Base-by-base conservation (phyloP, 108 stramenopile species). In the Nitzschia palea region DNA sequence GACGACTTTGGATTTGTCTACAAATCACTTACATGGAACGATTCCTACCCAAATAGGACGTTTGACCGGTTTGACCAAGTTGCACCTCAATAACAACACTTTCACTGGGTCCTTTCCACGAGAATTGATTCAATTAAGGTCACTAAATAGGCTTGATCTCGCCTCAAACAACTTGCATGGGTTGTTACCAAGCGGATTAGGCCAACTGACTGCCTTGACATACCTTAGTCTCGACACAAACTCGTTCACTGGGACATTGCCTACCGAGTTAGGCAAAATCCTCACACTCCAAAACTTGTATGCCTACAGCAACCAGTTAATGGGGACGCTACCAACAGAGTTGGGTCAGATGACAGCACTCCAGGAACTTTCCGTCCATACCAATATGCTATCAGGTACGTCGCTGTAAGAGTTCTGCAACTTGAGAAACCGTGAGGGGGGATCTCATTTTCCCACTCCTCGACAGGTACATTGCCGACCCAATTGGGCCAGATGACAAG, bases 1-100 rank as follows among this genome's bases (percentile, higher is more conserved):
- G 26, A 45, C 45, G 31, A 42, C 31, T 29, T 44, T 77, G 8
- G 55, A 77, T 2, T 77, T 79, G 44, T 58, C 51, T 9, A 23
- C 68, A 0, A 68, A 71, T 33, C 27, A 64, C 15, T 73, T 87
- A 44, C 25, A 37, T 3, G 84, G 84, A 23, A 51, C 82, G 10
- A 25, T 84, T 37, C 82, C 82, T 37, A 33, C 25, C 0, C 72
- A 65, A 29, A 33, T 80, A 33, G 79, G 78, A 3, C 50, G 57
- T 5, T 60, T 76, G 67, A 50, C 26, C 2, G 47, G 74, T 17
- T 55, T 85, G 4, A 29, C 56, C 5, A 22, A 28, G n/a, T 36
- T 67, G 6, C 23, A 56, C 26, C 28, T 67, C 15, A 27, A 53
- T n/a, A 33, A 29, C 2, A 67, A 67, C 37, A 15, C 15, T 28